These are phyloP conservation scores for Chimonanthus praecox DNA, from an alignment of 164 flowering plant genomes.

Conservation along the genomic window DNA sequence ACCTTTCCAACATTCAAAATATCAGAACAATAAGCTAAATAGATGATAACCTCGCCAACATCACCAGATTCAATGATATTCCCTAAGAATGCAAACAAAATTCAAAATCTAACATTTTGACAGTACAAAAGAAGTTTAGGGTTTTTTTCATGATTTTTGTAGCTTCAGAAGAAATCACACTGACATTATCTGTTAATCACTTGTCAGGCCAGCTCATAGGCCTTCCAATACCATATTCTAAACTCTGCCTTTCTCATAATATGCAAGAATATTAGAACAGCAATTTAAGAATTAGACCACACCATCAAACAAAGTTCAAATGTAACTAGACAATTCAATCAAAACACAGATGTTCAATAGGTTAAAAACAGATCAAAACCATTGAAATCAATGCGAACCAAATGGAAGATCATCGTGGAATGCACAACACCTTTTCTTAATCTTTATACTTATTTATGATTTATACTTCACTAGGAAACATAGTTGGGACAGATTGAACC, in stretches of 20 bases:
- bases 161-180: no score
- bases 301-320: no score
- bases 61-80: no score
- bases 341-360: neutral
- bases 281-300: neutral
- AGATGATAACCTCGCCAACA: no score
- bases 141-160: no score
- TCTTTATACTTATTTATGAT: no score
- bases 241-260: neutral
- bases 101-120: no score
- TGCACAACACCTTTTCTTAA: neutral
- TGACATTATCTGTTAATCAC: neutral
- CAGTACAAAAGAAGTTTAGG: no score
- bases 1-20: neutral
- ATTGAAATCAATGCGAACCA: neutral
- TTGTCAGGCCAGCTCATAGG: neutral
- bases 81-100: no score
- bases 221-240: no score
- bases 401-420: neutral
- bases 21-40: no score
- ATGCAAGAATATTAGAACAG: neutral
- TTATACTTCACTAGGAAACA: neutral
- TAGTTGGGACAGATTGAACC: neutral
- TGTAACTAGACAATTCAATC: neutral
- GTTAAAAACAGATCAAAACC: neutral